phyloP scores from a whole-genome alignment of 441 rosid species.

The Gossypium aridum region DNA sequence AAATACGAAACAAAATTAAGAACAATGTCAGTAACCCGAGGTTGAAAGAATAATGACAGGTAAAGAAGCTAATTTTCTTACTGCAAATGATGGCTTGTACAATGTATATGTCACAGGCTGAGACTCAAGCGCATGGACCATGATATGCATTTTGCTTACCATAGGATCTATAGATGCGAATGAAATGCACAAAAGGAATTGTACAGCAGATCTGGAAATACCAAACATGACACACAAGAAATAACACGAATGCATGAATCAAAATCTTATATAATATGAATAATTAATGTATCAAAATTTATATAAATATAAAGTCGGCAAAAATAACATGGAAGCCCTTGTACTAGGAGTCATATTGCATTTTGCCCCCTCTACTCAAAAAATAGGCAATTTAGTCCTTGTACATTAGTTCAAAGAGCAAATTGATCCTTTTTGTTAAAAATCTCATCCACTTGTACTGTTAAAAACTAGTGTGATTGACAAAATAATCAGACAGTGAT shows the following conservation, averaged over 20 bases:
- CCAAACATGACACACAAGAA: not conserved
- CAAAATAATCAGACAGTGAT: too few species aligned
- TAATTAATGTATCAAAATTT: not conserved
- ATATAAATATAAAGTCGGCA: not conserved
- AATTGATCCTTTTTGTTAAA: too few species aligned
- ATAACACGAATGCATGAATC: not conserved
- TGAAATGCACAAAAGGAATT: not conserved
- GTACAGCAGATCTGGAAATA: not conserved
- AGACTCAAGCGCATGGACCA: not conserved
- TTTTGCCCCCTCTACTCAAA: too few species aligned
- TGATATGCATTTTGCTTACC: not conserved
- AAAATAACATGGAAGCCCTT: too few species aligned
- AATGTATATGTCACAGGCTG: too few species aligned
- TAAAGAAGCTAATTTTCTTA: not conserved
- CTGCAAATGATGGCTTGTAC: not conserved
- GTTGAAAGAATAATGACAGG: not conserved
- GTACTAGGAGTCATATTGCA: too few species aligned
- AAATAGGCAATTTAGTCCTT: too few species aligned
- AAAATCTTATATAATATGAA: not conserved
- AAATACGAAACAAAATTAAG: slow-evolving; percentile 8
- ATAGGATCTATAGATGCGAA: not conserved
- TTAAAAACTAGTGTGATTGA: too few species aligned
- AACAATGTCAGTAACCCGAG: not conserved
- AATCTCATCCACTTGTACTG: too few species aligned
- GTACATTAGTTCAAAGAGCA: too few species aligned